Evolutionary conservation across 2,329 filamentous ascomycete species (phyloP).

Genomic region (Neofusicoccum sp.): DNA sequence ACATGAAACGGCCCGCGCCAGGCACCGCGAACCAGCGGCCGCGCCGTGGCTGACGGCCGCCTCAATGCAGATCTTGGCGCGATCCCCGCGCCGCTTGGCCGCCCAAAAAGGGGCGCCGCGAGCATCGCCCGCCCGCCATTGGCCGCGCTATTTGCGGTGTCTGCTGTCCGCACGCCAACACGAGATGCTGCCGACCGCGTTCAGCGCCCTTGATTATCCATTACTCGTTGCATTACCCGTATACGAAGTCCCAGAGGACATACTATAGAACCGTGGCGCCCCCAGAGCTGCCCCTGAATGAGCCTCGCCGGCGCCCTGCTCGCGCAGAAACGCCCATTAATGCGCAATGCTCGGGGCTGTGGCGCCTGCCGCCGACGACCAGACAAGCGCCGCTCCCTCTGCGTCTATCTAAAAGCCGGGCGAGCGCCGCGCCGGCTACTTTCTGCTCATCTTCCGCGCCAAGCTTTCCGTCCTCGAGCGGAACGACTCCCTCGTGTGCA

Average conservation of each 20-base stretch:
- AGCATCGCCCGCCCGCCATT: neutral
- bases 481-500: constrained; percentile 50
- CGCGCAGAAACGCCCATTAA: neutral
- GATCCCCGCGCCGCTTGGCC: constrained; percentile 1
- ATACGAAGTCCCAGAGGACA: neutral
- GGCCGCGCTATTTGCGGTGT: neutral
- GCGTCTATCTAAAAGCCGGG: neutral
- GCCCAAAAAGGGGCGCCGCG: constrained; percentile 1
- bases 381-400: neutral
- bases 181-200: neutral
- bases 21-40: neutral
- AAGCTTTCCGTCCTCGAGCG: constrained; percentile 16
- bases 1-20: neutral
- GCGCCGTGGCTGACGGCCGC: neutral
- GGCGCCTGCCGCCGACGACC: neutral
- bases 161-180: neutral
- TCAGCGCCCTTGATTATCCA: neutral
- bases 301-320: neutral
- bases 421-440: neutral
- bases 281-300: neutral
- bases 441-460: constrained; percentile 19
- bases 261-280: neutral
- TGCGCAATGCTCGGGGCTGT: neutral
- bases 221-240: neutral
- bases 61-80: constrained; percentile 10